Base-by-base conservation (phyloP, 306 rosid genomes). In the Rosa multiflora region DNA sequence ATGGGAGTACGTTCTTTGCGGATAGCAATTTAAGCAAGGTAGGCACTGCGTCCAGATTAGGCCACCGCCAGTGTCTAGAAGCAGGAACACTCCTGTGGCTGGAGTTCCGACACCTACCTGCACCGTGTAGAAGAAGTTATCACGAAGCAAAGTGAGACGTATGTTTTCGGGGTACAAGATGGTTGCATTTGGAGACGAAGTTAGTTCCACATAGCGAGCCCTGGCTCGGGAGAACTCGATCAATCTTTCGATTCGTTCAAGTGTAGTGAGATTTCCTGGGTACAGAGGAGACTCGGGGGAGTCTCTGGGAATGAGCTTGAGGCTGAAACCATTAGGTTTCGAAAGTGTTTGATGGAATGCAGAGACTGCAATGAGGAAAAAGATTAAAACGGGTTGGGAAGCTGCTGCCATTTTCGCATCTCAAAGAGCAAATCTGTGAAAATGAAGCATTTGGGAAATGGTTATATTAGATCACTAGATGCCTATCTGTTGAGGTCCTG, bases 31-130 rank as follows among this genome's bases (percentile, higher is more conserved):
- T 43, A 39, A 10, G 42, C 79, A 77, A 8, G 82, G 82, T 11
- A 21, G 5, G 48, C 85, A 82, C 18, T 82, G 85, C n/a, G 66
- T 77, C 85, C 79, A 82, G 18, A 56, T 58, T 10, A 73, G 75
- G 71, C 75, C 61, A 20, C 82, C 44, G 3, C 82, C 72, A 0
- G 75, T 77, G 61, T 82, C 85, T 46, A 77, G 15, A 61, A 72
- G 56, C 6, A 71, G 4, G 73, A 21, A 72, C 26, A 35, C 61
- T 8, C 7, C 0, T 1, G 4, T 35, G 6, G 3, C 1, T 12
- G 82, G 64, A 37, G 47, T 72, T 56, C 82, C 78, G 21, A 82
- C 14, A 8, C 1, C 35, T 6, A 37, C 14, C 17, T 58, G 53
- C 8, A 63, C 77, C 13, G 40, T 35, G 52, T 59, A 70, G 51